Evolutionary conservation across 805 yeast genomes (phyloP).

Genomic region (Metschnikowia lochheadii): DNA sequence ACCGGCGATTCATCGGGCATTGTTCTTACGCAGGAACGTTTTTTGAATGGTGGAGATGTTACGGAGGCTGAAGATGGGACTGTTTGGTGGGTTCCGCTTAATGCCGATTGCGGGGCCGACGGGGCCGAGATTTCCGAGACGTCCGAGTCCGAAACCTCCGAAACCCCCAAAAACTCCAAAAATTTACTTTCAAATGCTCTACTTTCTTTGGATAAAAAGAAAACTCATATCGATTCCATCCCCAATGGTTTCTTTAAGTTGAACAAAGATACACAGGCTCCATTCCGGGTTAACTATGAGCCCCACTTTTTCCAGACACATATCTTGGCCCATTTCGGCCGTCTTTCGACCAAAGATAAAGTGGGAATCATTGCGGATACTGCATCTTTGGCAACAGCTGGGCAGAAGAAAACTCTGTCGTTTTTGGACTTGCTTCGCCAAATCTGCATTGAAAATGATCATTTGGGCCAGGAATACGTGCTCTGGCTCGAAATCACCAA

Average conservation of each 20-base stretch:
- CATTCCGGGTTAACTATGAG: constrained; percentile 53
- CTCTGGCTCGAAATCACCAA: constrained; percentile 55
- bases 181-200: not conserved
- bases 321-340: constrained; percentile 34
- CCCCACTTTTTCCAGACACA: constrained; percentile 36
- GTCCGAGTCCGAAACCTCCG: not conserved
- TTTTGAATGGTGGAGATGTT: constrained; percentile 60
- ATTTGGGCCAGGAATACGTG: constrained; percentile 35
- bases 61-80: constrained; percentile 53
- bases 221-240: not conserved
- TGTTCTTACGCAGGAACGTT: constrained; percentile 56
- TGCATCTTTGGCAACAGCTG: constrained; percentile 46
- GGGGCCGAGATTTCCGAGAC: not conserved
- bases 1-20: constrained; percentile 23
- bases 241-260: constrained; percentile 37
- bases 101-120: constrained; percentile 6
- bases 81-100: constrained; percentile 58
- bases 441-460: constrained; percentile 22
- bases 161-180: too few relatives aligned
- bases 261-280: constrained; percentile 49
- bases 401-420: constrained; percentile 37
- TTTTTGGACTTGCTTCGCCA: constrained; percentile 41
- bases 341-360: constrained; percentile 44
- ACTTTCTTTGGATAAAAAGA: constrained; percentile 19
- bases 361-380: constrained; percentile 55